Conservation (phyloP, 2,329 filamentous ascomycete genomes). For the Seiridium unicorne region DNA sequence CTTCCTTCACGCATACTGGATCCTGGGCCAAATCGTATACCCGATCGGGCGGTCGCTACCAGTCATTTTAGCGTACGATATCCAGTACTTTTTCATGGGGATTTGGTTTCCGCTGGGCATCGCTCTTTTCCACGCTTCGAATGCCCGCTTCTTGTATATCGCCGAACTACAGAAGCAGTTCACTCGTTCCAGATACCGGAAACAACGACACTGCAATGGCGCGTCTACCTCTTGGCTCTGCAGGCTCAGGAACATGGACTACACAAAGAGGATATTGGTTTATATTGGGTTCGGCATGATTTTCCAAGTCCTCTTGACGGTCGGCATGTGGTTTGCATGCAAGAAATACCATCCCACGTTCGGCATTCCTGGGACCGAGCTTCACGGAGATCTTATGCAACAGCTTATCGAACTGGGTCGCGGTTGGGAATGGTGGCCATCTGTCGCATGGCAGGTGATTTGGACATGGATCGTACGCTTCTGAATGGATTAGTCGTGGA, state of each 20-base stretch:
- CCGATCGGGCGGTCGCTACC: constrained; percentile 39
- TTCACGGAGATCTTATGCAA: constrained; percentile 34
- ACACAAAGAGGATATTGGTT: constrained; percentile 38
- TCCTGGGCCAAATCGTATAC: constrained; percentile 40
- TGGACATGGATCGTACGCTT: constrained; percentile 48
- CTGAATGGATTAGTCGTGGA: neutral
- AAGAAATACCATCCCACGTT: constrained; percentile 56
- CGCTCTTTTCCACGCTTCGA: constrained; percentile 57
- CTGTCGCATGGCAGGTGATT: constrained; percentile 51
- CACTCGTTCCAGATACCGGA: constrained; percentile 16
- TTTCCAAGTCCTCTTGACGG: constrained; percentile 48
- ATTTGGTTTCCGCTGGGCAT: constrained; percentile 57
- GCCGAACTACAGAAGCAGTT: constrained; percentile 48
- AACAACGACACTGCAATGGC: constrained; percentile 19
- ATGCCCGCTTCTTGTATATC: constrained; percentile 49
- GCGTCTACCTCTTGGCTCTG: constrained; percentile 28
- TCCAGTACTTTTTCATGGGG: constrained; percentile 60
- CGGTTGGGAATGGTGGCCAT: constrained; percentile 62
- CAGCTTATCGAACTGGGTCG: constrained; percentile 38
- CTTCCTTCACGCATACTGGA: constrained; percentile 36
- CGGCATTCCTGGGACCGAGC: constrained; percentile 37
- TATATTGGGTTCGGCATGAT: constrained; percentile 47
- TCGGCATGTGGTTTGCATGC: constrained; percentile 55
- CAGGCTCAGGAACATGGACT: constrained; percentile 32
- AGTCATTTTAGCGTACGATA: constrained; percentile 38